Evolutionary conservation across 1,139 yeast genomes (phyloP), one percentile per base, ranked within the genome.

Genomic region (Tardiomyces depauwii): DNA sequence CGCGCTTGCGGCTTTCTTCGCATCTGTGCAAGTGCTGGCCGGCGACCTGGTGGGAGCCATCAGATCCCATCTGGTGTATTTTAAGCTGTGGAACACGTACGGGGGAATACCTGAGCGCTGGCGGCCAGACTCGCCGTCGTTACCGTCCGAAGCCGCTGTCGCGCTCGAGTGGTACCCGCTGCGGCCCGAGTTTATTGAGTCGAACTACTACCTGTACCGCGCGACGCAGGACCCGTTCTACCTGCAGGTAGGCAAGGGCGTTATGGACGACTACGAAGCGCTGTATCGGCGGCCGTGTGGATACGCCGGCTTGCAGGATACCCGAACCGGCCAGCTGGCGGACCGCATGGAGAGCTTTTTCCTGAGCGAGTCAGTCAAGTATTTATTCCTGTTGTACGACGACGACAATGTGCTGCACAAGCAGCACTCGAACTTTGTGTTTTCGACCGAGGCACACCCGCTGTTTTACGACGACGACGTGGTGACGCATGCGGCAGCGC

Each of bases 371-470:
- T 84, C 95, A 0, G 69, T 84, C 46, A 88, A 88, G 63, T 89
- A 89, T 58, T 66, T 88, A n/a, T 88, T 81, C 56, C 63, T 88
- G 30, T 64, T 88, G 43, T 88, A 88, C 65, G 94, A 87, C 58
- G 79, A 73, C 12, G 70, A 70, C 6, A 78, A 87, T 58, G 74
- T 73, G 25, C 58, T 78, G 19, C 78, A 82, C 53, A 70, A 62
- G 42, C 64, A 66, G 7, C 67, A 69, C 62, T 76, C 77, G 41
- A 82, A 80, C 55, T 73, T 82, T 65, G 71, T 89, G 1, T 89
- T 88, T 56, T 83, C 95, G 11, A 89, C 97, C 0, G 97, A 89
- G 58, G 97, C 93, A 0, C 97, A 89, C 61, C 96, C 96, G 2
- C 60, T 88, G 50, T 87, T 95, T 95, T 71, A 74, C 47, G 65